Evolutionary conservation across 805 yeast genomes (phyloP), one percentile per base, ranked within the genome.

Genomic region (Jamesozyma piceae): DNA sequence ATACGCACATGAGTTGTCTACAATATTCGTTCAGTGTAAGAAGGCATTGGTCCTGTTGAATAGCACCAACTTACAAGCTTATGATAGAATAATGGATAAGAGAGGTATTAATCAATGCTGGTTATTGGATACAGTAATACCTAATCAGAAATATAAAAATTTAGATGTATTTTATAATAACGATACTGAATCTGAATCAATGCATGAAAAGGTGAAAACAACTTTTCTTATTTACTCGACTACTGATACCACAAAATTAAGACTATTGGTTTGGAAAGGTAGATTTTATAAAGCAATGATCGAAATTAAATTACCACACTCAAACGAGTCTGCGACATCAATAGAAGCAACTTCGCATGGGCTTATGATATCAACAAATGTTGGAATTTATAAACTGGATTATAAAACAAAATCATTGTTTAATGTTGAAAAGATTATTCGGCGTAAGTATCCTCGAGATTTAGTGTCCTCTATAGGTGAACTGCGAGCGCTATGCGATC

Each of bases 61-160:
- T 41, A 51, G 61, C 39, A 48, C 58, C 2, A 62, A 60, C 39
- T 44, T 62, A 43, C 57, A 53, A 27, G 49, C 53, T n/a, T 62
- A 55, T 45, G 66, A 62, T 42, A 49, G 51, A 42, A 52, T 62
- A 9, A 47, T 53, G 14, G 66, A 62, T 42, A 55, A 53, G 30
- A 48, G 63, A 30, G 63, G 64, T 4, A 55, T 59, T 11, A 44
- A 43, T 3, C 36, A 50, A 35, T 49, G 53, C 15, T 60, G 64
- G 64, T 31, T 52, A 18, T 41, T 51, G 35, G 54, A 52, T 35
- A 24, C 47, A 3, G n/a, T 19, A 4, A 29, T 41, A 4, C n/a
- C 28, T 2, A 27, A 22, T 10, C 21, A 26, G n/a, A 32, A 9
- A 8, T 21, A 35, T 13, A 21, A 20, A 10, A 36, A 41, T 32